A percentile compares a stretch with the other conserved stretches of the same genome.
Evolutionary conservation across 1,284 basidiomycete genomes (phyloP).

Genomic region (Moesziomyces globuligerus): DNA sequence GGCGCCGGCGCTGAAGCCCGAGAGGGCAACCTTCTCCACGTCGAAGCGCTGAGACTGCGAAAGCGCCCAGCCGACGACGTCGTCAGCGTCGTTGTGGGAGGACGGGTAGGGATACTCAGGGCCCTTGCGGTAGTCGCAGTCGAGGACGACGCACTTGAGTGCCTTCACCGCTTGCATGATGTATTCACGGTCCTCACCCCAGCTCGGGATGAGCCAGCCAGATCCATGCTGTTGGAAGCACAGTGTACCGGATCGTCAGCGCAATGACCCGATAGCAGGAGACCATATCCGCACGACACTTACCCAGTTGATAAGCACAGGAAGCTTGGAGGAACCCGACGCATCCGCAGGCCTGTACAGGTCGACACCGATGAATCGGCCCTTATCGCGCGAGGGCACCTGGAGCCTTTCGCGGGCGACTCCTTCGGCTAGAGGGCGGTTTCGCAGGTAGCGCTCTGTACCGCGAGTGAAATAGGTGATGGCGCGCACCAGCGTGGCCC

Average conservation of each 20-base stretch:
- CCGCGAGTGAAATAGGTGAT: conserved; percentile 18
- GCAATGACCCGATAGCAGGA: too few relatives aligned
- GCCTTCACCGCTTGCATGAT: conserved; percentile 24
- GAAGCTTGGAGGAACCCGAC: conserved; percentile 16
- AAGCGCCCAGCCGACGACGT: conserved; percentile 47
- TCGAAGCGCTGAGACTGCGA: conserved; percentile 42
- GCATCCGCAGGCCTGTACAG: conserved; percentile 27
- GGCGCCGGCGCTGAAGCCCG: conserved; percentile 60
- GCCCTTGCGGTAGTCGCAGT: conserved; percentile 60
- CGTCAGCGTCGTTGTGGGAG: conserved; percentile 47
- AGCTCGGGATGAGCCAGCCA: conserved; percentile 38
- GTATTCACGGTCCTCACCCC: conserved; percentile 40
- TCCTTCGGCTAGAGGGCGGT: conserved; percentile 9
- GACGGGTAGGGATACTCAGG: conserved; percentile 57
- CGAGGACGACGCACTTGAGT: conserved; percentile 27
- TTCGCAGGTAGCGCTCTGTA: conserved; percentile 26
- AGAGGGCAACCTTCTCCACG: conserved; percentile 31
- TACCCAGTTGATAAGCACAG: conserved; percentile 30
- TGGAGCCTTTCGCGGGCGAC: conserved; percentile 24
- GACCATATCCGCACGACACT: too few relatives aligned
- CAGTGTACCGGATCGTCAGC: not conserved
- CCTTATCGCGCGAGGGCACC: conserved; percentile 33
- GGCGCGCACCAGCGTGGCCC: conserved; percentile 16
- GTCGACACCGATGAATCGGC: conserved; percentile 35
- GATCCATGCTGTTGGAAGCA: conserved; percentile 19